These are phyloP conservation scores for Nitzschia inconspicua DNA, from an alignment of 108 stramenopile species.

Conservation along the genomic window DNA sequence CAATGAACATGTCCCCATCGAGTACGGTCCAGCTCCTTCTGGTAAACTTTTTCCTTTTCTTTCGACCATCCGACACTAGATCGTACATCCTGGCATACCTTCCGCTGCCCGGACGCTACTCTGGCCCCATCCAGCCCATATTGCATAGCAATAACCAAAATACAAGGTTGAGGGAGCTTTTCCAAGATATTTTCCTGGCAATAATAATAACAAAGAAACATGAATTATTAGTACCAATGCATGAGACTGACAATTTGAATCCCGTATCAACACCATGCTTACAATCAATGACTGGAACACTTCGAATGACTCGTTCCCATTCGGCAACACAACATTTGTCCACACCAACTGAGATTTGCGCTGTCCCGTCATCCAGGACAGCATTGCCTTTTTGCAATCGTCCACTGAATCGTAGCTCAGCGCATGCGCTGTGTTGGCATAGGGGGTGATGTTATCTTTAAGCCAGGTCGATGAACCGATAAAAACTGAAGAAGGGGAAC, in stretches of 20 bases:
- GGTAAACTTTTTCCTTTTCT: constrained; percentile 44
- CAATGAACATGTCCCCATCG: constrained; percentile 53
- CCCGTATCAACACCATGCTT: neutral
- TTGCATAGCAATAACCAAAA: constrained; percentile 65
- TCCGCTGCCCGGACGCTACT: constrained; percentile 30
- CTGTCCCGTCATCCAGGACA: constrained; percentile 53
- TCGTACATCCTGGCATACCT: constrained; percentile 40
- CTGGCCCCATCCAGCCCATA: constrained; percentile 34
- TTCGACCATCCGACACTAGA: constrained; percentile 55
- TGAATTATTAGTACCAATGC: neutral
- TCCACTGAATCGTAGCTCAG: constrained; percentile 48
- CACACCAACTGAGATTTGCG: constrained; percentile 63
- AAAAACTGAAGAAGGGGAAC: constrained; percentile 30
- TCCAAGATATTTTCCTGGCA: constrained; percentile 1
- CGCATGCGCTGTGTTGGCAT: constrained; percentile 54
- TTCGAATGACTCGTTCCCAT: constrained; percentile 17
- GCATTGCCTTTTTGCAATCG: constrained; percentile 59
- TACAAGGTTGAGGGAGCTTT: constrained; percentile 18
- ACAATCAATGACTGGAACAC: constrained; percentile 31
- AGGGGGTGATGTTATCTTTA: constrained; percentile 42
- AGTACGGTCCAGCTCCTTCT: constrained; percentile 24
- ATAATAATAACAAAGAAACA: neutral
- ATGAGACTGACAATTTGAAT: neutral
- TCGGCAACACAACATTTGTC: constrained; percentile 41
- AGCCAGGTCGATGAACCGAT: constrained; percentile 71